phyloP scores from a whole-genome alignment of 2,329 filamentous ascomycete species.

The Penicillium psychrosexuale region DNA sequence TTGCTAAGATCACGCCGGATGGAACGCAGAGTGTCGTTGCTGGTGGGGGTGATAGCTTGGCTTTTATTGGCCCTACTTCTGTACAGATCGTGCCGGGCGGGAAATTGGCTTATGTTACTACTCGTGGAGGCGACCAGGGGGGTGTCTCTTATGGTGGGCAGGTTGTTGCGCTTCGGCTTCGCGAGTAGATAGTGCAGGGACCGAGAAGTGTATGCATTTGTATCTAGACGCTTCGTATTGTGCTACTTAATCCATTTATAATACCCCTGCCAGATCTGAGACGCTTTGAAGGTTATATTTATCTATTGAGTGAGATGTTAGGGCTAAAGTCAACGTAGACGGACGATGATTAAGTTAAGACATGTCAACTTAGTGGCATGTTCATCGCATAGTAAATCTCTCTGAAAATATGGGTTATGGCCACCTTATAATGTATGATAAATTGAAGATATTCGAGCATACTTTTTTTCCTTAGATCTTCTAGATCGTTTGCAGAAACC shows the following conservation, averaged over 20 bases:
- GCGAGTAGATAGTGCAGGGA: not conserved
- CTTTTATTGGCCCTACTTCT: slow-evolving; percentile 6
- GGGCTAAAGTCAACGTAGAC: too few relatives aligned
- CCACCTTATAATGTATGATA: too few relatives aligned
- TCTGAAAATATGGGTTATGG: too few relatives aligned
- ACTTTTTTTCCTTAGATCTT: not conserved
- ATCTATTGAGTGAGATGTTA: too few relatives aligned
- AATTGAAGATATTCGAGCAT: not conserved
- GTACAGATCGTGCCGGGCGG: not conserved
- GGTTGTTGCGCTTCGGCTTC: not conserved
- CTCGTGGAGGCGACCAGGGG: not conserved
- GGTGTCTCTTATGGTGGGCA: slow-evolving; percentile 7
- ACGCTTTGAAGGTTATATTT: too few relatives aligned
- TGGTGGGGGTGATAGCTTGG: slow-evolving; percentile 1
- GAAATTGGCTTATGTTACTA: slow-evolving; percentile 6
- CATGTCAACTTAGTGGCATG: too few relatives aligned
- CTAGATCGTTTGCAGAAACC: slow-evolving; percentile 1
- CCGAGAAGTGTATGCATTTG: not conserved
- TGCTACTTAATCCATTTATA: too few relatives aligned
- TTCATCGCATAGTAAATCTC: too few relatives aligned
- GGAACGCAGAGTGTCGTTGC: slow-evolving; percentile 10
- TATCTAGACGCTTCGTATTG: too few relatives aligned
- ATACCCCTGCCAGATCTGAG: too few relatives aligned
- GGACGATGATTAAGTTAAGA: too few relatives aligned
- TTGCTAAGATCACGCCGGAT: slow-evolving; percentile 7